Conservation (phyloP, 1,139 yeast species). For the Kodamaea suecica region DNA sequence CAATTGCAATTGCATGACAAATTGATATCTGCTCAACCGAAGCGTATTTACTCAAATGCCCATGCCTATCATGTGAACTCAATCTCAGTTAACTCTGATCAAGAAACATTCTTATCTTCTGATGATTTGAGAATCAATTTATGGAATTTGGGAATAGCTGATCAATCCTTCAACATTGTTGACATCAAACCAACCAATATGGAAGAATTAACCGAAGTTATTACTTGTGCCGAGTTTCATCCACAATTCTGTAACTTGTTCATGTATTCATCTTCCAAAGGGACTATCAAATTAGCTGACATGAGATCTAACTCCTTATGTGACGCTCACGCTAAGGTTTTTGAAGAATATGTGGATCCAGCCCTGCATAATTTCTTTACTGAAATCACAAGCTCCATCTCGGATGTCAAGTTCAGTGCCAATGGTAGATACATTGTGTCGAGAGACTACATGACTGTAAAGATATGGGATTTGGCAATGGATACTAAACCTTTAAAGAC, state of each 20-base stretch:
- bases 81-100: slow-evolving; percentile 90
- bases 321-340: slow-evolving; percentile 84
- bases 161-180: slow-evolving; percentile 93
- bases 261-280: slow-evolving; percentile 96
- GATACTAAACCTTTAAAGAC: slow-evolving; percentile 92
- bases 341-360: slow-evolving; percentile 92
- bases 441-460: slow-evolving; percentile 95
- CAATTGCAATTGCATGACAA: slow-evolving; percentile 89
- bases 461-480: slow-evolving; percentile 98
- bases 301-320: slow-evolving; percentile 96
- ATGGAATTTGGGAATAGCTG: slow-evolving; percentile 94
- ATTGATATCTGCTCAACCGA: slow-evolving; percentile 92
- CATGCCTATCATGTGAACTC: slow-evolving; percentile 98
- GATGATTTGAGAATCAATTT: slow-evolving; percentile 94
- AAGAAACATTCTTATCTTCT: slow-evolving; percentile 89
- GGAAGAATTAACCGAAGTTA: slow-evolving; percentile 98
- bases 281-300: slow-evolving; percentile 92
- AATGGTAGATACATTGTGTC: slow-evolving; percentile 94
- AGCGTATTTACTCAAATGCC: slow-evolving; percentile 88
- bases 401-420: slow-evolving; percentile 88
- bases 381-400: slow-evolving; percentile 91
- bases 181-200: slow-evolving; percentile 97
- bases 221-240: slow-evolving; percentile 97
- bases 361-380: slow-evolving; percentile 93
- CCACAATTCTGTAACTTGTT: slow-evolving; percentile 89